Evolutionary conservation across 331 rosid genomes (phyloP).

Genomic region (Cucumis variabilis): DNA sequence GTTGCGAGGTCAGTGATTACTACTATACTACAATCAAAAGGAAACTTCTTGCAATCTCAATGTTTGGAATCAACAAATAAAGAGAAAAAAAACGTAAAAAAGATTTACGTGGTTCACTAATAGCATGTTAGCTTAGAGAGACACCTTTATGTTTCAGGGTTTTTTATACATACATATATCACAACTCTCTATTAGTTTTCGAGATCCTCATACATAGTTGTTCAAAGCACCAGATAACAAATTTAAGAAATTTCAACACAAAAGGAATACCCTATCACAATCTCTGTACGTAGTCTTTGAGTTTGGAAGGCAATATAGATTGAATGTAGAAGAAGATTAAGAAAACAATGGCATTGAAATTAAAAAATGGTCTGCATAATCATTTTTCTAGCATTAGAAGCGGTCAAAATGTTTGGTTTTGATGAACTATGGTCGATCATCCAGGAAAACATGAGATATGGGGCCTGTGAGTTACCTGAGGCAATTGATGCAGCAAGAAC

Average conservation of each 20-base stretch:
- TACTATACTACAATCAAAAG: background rate
- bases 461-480: constrained; percentile 31
- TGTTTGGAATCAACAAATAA: too few relatives aligned
- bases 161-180: too few relatives aligned
- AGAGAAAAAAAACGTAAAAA: too few relatives aligned
- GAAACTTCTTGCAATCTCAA: background rate
- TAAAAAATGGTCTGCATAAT: background rate
- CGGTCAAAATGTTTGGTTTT: background rate
- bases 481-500: background rate
- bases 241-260: too few relatives aligned
- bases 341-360: background rate
- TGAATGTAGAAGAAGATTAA: background rate
- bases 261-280: background rate
- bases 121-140: too few relatives aligned
- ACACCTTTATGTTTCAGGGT: too few relatives aligned
- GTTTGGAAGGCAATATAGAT: background rate
- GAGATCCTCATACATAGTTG: too few relatives aligned
- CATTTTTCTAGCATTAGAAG: background rate
- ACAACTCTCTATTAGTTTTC: too few relatives aligned
- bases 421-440: background rate
- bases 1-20: constrained; percentile 74
- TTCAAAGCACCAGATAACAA: too few relatives aligned
- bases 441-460: constrained; percentile 33
- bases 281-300: background rate
- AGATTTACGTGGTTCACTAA: too few relatives aligned